Base-by-base conservation (phyloP, 768 basidiomycete species). In the Boletus vermiculosoides region DNA sequence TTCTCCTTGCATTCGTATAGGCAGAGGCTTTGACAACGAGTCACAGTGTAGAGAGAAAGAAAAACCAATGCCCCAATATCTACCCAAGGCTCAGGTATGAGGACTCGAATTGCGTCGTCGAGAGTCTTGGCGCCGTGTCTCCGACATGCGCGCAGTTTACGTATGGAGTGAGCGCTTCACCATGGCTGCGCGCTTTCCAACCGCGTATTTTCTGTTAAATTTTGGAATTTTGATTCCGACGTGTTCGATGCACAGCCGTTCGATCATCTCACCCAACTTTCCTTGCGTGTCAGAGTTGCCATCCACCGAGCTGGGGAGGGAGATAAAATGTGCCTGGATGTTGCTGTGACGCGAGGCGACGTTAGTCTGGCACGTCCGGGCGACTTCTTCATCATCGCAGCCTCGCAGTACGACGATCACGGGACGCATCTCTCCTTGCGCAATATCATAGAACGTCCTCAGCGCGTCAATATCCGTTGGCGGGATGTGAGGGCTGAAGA, bases 321-420 rank as follows among this genome's bases (percentile, higher is more conserved):
- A 12, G 40, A 41, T 20, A 13, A 41, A 5, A 4, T 10, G 12
- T 18, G 45, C 52, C 1, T 16, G 45, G 25, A 57, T 48, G 40
- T 37, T 25, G 1, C 1, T 7, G 16, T 44, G 2, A 10, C 20
- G 33, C 13, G 52, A 48, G 16, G 20, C 5, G 25, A 57, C n/a
- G 2, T 25, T 13, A 7, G 30, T 25, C 23, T 46, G 22, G n/a
- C 9, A 48, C 5, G 0, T 5, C 9, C 7, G 22, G 10, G 6
- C 25, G 10, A 39, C 20, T 28, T 15, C 15, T 0, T 41, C 37
- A 10, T 41, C 40, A 1, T 28, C 4, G 16, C 52, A 57, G 13
- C 31, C 52, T 11, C 33, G 52, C 4, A 57, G 5, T 5, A 47
- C 37, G 23, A 57, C 56, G 39, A 57, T 46, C 45, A 54, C 3